Evolutionary conservation across 345 rosid genomes (phyloP), one percentile per base, ranked within the genome.

Genomic region (Clausena lansium): DNA sequence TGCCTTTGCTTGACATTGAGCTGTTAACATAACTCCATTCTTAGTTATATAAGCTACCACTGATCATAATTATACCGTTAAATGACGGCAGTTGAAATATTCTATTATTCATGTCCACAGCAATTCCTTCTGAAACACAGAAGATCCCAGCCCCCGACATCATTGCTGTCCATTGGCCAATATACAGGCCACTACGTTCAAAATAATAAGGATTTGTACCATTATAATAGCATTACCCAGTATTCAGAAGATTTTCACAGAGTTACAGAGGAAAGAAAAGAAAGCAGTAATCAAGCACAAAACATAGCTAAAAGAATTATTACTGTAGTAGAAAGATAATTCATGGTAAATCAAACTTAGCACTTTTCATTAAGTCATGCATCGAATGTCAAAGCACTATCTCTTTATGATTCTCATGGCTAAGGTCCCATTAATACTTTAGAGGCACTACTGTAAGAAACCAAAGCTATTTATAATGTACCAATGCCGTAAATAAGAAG

Each of bases 61-160:
- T 19, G 32, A 67, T 50, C 27, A 54, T 36, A 83, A 80, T 61
- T 62, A 73, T 91, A 94, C 99, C 91, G 83, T 89, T 85, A 35
- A 96, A 89, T 67, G 98, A 96, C 73, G 94, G 94, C 81, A 96
- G 85, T 79, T 78, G 84, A 82, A 90, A 96, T 71, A 96, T 92
- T 77, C 86, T 87, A 81, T 87, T 87, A 67, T 63, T 88, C 97
- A 96, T 89, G 79, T 92, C 93, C 79, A 96, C 94, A 63, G 97
- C 97, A 83, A 94, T 79, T 85, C 99, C 99, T 79, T 85, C 77
- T 47, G 86, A 47, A 81, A 84, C 94, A 69, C 98, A 97, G 77
- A 96, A 96, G 83, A 92, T 87, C 79, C 99, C 95, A 82, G 98
- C 93, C 79, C 98, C 91, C 68, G 99, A 94, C 89, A 96, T 85